Conservation (phyloP, 2,329 filamentous ascomycete genomes). For the Lasiodiplodia citricola region DNA sequence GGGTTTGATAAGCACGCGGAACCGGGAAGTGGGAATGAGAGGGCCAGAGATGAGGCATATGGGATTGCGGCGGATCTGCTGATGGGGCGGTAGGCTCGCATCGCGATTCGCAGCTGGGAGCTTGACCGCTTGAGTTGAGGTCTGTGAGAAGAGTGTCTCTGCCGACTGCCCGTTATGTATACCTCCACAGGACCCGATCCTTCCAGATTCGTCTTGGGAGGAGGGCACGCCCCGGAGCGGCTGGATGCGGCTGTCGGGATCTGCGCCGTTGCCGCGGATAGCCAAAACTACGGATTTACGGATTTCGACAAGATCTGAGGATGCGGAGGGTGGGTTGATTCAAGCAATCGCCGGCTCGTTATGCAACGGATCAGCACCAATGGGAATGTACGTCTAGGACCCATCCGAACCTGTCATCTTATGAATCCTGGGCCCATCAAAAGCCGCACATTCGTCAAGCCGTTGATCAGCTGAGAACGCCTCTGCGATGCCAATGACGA, state of each 20-base stretch:
- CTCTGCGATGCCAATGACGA: neutral
- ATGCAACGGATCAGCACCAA: neutral
- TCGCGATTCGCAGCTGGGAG: neutral
- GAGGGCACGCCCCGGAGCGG: neutral
- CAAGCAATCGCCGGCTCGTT: neutral
- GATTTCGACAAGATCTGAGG: neutral
- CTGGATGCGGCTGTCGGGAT: neutral
- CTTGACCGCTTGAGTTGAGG: no score
- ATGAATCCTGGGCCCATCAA: neutral
- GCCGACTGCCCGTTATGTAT: neutral
- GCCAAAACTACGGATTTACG: neutral
- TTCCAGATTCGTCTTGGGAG: neutral
- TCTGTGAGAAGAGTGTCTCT: neutral
- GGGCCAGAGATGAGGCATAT: slow-evolving; percentile 40
- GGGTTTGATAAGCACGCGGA: slow-evolving; percentile 45
- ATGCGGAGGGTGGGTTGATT: neutral
- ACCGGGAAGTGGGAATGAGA: slow-evolving; percentile 35
- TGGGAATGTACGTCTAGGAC: neutral
- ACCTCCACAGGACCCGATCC: neutral
- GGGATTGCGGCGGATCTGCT: slow-evolving; percentile 34
- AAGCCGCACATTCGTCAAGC: neutral
- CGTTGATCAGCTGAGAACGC: neutral
- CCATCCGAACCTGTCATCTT: neutral
- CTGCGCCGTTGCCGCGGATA: neutral
- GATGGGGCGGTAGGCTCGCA: neutral